phyloP scores from a whole-genome alignment of 768 basidiomycete genomes.

The Mycena venus region DNA sequence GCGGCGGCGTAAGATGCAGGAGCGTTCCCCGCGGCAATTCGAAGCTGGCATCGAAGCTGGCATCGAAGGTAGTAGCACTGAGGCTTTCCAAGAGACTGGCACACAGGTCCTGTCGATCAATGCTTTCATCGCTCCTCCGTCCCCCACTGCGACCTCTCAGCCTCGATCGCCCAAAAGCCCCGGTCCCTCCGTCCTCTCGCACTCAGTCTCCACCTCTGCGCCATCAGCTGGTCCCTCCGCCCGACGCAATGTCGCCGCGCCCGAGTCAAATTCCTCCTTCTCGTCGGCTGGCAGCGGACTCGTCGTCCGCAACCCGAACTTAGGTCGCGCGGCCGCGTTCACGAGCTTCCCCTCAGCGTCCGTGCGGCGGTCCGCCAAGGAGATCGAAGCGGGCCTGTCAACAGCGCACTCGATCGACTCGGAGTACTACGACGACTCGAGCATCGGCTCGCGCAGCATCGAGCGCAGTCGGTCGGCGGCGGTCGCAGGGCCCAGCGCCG shows the following conservation, averaged over 20 bases:
- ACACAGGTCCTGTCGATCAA: slow-evolving; percentile 37
- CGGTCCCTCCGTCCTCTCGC: slow-evolving; percentile 4
- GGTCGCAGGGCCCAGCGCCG: slow-evolving; percentile 1
- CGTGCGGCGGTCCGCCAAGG: slow-evolving; percentile 36
- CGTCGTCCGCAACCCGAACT: slow-evolving; percentile 26
- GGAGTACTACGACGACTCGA: slow-evolving; percentile 15
- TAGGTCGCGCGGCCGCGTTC: slow-evolving; percentile 20
- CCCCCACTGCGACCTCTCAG: not conserved
- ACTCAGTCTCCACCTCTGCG: not conserved
- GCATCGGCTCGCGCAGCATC: not conserved
- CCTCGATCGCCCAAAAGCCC: slow-evolving; percentile 11
- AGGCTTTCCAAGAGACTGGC: slow-evolving; percentile 25
- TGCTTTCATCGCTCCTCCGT: slow-evolving; percentile 31
- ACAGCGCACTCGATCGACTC: slow-evolving; percentile 22
- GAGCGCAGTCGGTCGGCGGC: slow-evolving; percentile 26
- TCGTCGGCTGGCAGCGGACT: slow-evolving; percentile 19
- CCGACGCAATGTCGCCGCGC: not conserved
- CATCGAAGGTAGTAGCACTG: not conserved
- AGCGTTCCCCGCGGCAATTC: slow-evolving; percentile 31
- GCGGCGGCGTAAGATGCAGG: slow-evolving; percentile 21
- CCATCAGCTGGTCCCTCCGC: not conserved
- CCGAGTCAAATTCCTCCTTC: not conserved
- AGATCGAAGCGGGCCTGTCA: slow-evolving; percentile 31
- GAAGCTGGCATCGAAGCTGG: too few species aligned
- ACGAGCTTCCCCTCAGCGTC: slow-evolving; percentile 35